Conservation (phyloP, 1,284 basidiomycete species). For the Ceratobasidium sp. region DNA sequence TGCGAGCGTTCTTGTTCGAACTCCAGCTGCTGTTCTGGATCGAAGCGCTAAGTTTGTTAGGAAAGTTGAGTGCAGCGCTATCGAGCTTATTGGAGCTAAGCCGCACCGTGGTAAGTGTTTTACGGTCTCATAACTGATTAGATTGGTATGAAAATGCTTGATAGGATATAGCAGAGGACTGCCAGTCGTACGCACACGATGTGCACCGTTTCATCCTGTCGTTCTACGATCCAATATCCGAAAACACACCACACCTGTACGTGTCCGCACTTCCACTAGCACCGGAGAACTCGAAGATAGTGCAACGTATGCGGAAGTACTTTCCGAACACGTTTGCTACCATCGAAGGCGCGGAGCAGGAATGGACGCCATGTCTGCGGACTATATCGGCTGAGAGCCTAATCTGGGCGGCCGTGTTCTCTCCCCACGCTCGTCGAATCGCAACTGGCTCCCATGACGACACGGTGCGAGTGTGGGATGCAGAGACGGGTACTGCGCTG, state of each 20-base stretch:
- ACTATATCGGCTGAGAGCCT: not conserved
- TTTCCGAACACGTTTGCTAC: constrained; percentile 18
- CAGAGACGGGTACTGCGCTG: too few species aligned
- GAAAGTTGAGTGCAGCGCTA: too few species aligned
- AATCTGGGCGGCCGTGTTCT: constrained; percentile 10
- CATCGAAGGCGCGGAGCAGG: not conserved
- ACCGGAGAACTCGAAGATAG: not conserved
- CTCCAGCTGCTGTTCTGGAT: too few species aligned
- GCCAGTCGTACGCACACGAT: constrained; percentile 12
- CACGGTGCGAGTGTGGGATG: too few species aligned
- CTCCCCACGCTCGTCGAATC: too few species aligned
- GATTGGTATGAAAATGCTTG: too few species aligned
- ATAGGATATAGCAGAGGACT: not conserved
- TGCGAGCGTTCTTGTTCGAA: too few species aligned
- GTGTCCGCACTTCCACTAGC: too few species aligned
- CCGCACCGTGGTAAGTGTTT: not conserved
- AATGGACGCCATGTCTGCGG: not conserved
- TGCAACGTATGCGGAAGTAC: not conserved
- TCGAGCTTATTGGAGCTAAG: constrained; percentile 50
- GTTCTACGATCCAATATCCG: constrained; percentile 38
- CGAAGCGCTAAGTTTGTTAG: too few species aligned
- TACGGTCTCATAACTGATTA: too few species aligned
- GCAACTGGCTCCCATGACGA: too few species aligned
- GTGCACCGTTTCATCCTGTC: constrained; percentile 16
- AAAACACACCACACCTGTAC: too few species aligned